phyloP scores from a whole-genome alignment of 2,329 filamentous ascomycete species.

The Stemphylium lycopersici region DNA sequence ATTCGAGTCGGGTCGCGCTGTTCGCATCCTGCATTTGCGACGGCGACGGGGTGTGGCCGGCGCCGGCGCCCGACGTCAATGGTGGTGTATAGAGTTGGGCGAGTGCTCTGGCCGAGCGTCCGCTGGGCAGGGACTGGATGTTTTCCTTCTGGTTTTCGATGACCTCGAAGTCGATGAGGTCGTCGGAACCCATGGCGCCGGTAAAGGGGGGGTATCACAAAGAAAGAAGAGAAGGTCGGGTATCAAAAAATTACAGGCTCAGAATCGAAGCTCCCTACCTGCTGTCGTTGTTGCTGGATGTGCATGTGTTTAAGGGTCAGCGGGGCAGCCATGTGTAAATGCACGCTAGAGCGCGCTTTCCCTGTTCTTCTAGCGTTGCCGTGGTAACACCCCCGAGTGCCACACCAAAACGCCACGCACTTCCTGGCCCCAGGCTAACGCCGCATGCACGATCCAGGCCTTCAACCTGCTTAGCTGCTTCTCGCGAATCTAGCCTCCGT shows the following conservation, averaged over 20 bases:
- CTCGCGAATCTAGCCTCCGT: too few relatives aligned
- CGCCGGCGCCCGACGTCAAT: conserved; percentile 53
- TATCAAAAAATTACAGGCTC: conserved; percentile 2
- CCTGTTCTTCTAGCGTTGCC: conserved; percentile 25
- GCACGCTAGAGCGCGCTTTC: conserved; percentile 24
- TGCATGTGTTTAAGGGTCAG: conserved; percentile 16
- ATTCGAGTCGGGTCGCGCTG: conserved; percentile 79
- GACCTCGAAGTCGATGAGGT: conserved; percentile 75
- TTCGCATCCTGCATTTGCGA: conserved; percentile 78
- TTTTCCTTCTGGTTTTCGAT: conserved; percentile 99
- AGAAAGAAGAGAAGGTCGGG: conserved; percentile 20
- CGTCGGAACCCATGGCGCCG: conserved; percentile 52
- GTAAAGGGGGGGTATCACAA: conserved; percentile 36
- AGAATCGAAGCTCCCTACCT: conserved; percentile 17
- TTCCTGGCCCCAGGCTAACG: too few relatives aligned
- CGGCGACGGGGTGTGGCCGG: conserved; percentile 56
- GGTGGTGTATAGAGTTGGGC: conserved; percentile 77
- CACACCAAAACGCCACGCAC: background rate
- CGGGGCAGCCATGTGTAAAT: conserved; percentile 26
- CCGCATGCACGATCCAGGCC: background rate
- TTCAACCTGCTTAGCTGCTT: background rate
- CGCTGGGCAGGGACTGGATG: conserved; percentile 89
- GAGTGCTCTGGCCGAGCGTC: conserved; percentile 86
- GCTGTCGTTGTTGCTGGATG: conserved; percentile 25
- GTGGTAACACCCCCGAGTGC: conserved; percentile 12